Evolutionary conservation across 768 basidiomycete species (phyloP).

Genomic region (Mrakia gelida): DNA sequence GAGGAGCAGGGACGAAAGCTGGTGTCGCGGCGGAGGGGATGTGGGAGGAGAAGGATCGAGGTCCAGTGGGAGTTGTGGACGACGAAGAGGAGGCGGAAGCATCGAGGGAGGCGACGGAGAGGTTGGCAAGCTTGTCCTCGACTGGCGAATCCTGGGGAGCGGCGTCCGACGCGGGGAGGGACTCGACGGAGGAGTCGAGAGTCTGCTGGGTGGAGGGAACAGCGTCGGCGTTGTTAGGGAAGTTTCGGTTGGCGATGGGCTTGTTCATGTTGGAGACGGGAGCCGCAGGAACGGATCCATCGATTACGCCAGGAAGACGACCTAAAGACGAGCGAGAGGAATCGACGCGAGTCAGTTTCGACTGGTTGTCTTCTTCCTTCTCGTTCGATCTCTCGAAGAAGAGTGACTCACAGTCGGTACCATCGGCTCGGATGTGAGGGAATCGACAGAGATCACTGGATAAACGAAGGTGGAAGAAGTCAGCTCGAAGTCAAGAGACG

Average conservation of each 20-base stretch:
- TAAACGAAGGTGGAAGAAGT: slow-evolving; percentile 43
- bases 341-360: no score
- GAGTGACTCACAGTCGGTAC: slow-evolving; percentile 41
- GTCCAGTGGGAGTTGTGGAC: neutral
- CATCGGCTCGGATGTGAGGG: slow-evolving; percentile 44
- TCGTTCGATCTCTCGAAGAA: neutral
- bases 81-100: neutral
- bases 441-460: slow-evolving; percentile 46
- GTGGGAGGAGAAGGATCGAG: slow-evolving; percentile 9
- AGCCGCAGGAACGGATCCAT: slow-evolving; percentile 41
- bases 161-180: neutral
- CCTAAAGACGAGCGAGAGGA: slow-evolving; percentile 26
- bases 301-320: slow-evolving; percentile 45
- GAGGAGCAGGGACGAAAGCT: slow-evolving; percentile 20
- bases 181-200: slow-evolving; percentile 7
- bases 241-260: slow-evolving; percentile 7
- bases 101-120: neutral
- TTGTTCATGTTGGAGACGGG: slow-evolving; percentile 34
- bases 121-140: neutral
- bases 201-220: neutral
- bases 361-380: no score
- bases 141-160: neutral
- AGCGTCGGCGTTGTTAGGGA: neutral
- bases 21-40: slow-evolving; percentile 16
- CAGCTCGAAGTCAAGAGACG: slow-evolving; percentile 34